Conservation (phyloP, 495 filamentous ascomycete genomes). For the Penicillium paradoxum region DNA sequence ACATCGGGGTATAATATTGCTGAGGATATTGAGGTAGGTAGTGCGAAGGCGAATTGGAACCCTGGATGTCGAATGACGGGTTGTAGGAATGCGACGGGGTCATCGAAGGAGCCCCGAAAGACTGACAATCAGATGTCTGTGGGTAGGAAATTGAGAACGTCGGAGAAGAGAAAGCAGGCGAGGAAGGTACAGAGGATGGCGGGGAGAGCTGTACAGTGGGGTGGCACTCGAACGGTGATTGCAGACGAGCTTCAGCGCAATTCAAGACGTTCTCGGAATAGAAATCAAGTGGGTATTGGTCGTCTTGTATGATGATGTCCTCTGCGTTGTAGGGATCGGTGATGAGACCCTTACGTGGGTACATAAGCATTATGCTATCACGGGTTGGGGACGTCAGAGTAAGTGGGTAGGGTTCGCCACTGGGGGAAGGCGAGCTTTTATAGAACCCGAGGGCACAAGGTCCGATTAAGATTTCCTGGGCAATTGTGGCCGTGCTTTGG, state of each 20-base stretch:
- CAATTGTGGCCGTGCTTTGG: slow-evolving; percentile 15
- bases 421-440: slow-evolving; percentile 27
- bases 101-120: slow-evolving; percentile 46
- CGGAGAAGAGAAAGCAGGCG: slow-evolving; percentile 39
- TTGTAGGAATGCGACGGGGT: slow-evolving; percentile 44
- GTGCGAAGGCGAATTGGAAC: slow-evolving; percentile 32
- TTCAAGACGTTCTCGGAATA: slow-evolving; percentile 28
- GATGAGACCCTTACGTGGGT: slow-evolving; percentile 49
- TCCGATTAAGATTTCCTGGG: slow-evolving; percentile 24
- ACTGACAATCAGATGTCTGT: slow-evolving; percentile 32
- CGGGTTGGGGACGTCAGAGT: slow-evolving; percentile 31
- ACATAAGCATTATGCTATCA: slow-evolving; percentile 44
- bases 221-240: slow-evolving; percentile 38
- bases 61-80: slow-evolving; percentile 35
- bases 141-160: slow-evolving; percentile 36
- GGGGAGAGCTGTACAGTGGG: slow-evolving; percentile 35
- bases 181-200: slow-evolving; percentile 39
- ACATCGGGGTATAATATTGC: slow-evolving; percentile 39
- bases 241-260: slow-evolving; percentile 26
- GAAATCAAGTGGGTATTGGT: slow-evolving; percentile 35
- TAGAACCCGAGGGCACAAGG: slow-evolving; percentile 29
- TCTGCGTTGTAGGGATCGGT: slow-evolving; percentile 38
- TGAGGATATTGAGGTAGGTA: slow-evolving; percentile 28
- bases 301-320: slow-evolving; percentile 45
- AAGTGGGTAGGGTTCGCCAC: slow-evolving; percentile 32